A percentile compares a stretch with the other conserved stretches of the same genome.
phyloP scores from a whole-genome alignment of 2,329 filamentous ascomycete species.

The Chrysoporthe cubensis region DNA sequence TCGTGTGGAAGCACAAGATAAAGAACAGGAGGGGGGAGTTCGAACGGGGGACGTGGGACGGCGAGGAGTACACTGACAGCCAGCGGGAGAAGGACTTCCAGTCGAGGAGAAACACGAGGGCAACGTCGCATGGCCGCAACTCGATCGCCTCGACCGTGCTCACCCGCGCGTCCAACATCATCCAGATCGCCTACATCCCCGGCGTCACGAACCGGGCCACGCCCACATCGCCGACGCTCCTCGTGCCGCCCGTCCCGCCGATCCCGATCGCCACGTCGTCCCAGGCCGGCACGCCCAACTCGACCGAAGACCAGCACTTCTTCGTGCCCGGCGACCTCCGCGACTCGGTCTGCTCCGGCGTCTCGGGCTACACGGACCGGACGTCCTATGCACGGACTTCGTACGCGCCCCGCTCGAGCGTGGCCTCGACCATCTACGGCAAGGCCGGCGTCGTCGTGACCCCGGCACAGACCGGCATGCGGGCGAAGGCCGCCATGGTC shows the following conservation, averaged over 20 bases:
- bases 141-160: constrained; percentile 95
- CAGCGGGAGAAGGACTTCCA: constrained; percentile 56
- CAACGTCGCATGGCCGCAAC: constrained; percentile 82
- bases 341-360: constrained; percentile 86
- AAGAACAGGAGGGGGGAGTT: constrained; percentile 73
- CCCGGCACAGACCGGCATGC: constrained; percentile 84
- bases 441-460: constrained; percentile 83
- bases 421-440: constrained; percentile 92
- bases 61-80: constrained; percentile 55
- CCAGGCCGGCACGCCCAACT: constrained; percentile 56
- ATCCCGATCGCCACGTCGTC: constrained; percentile 74
- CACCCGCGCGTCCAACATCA: constrained; percentile 96
- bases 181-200: constrained; percentile 98
- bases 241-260: constrained; percentile 91
- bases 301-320: constrained; percentile 81
- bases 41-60: constrained; percentile 57
- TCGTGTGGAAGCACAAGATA: constrained; percentile 87
- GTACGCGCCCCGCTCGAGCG: constrained; percentile 68
- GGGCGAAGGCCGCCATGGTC: constrained; percentile 89
- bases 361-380: constrained; percentile 66
- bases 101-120: constrained; percentile 63
- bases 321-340: constrained; percentile 90
- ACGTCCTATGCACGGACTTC: constrained; percentile 64
- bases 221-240: constrained; percentile 76
- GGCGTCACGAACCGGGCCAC: constrained; percentile 92